Percentiles rank a stretch among this genome's conserved stretches.
Conservation (phyloP, 768 basidiomycete genomes). For the Suillus fuscotomentosus region DNA sequence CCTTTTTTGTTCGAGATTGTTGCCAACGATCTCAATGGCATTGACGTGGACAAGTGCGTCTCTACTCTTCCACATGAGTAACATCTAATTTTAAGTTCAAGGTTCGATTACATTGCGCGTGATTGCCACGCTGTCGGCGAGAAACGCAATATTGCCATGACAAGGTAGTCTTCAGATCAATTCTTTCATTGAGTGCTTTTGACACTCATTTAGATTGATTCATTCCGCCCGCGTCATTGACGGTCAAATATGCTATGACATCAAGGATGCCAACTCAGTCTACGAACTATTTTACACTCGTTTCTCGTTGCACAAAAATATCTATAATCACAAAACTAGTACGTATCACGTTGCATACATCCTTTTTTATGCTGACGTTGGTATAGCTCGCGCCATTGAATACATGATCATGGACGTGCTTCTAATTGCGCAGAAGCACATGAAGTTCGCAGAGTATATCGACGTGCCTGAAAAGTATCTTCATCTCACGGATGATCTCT, state of each 20-base stretch:
- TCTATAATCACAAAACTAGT: conserved; percentile 85
- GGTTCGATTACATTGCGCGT: conserved; percentile 80
- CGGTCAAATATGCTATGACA: conserved; percentile 74
- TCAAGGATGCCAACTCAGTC: conserved; percentile 77
- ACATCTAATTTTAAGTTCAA: conserved; percentile 23
- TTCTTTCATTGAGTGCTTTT: neutral
- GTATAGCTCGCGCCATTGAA: conserved; percentile 70
- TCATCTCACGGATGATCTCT: conserved; percentile 67
- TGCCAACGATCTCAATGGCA: conserved; percentile 75
- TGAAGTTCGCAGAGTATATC: conserved; percentile 59
- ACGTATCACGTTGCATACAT: conserved; percentile 13
- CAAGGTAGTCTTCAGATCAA: conserved; percentile 33
- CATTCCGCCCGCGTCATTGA: conserved; percentile 74
- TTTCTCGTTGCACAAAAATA: conserved; percentile 77
- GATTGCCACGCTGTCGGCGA: conserved; percentile 76
- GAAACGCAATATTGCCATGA: conserved; percentile 46
- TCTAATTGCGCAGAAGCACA: conserved; percentile 59
- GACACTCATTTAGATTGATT: conserved; percentile 49
- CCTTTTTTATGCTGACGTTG: neutral
- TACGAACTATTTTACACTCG: conserved; percentile 73
- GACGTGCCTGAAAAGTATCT: conserved; percentile 59
- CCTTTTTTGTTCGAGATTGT: conserved; percentile 82
- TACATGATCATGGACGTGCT: conserved; percentile 84
- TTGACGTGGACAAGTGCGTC: conserved; percentile 81
- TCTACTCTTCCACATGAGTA: neutral